Conservation (phyloP, 108 stramenopile species). For the Phaeodactylum tricornutum region DNA sequence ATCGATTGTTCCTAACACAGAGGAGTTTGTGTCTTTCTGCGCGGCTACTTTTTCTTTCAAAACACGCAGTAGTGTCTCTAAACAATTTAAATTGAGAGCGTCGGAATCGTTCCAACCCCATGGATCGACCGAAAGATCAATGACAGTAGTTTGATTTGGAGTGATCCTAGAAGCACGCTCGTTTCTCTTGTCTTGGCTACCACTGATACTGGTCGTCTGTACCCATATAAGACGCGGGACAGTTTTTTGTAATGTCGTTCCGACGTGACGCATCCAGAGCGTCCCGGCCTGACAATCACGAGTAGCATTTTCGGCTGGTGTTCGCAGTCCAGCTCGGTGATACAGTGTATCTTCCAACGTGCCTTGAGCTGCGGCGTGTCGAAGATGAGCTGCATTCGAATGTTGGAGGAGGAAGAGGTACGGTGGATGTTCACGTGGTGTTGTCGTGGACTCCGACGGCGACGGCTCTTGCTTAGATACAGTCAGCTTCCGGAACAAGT, state of each 20-base stretch:
- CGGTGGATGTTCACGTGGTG: too few species aligned
- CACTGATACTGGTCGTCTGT: background rate
- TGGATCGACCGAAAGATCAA: background rate
- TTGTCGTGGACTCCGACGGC: too few species aligned
- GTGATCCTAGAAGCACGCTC: too few species aligned
- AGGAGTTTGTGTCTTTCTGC: background rate
- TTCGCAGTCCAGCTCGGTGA: constrained; percentile 21
- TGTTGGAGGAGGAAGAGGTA: constrained; percentile 24
- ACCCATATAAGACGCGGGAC: background rate
- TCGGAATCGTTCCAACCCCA: background rate
- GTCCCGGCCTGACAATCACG: constrained; percentile 15
- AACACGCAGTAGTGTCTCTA: too few species aligned
- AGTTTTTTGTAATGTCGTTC: background rate
- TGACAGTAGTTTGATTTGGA: background rate
- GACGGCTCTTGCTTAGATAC: too few species aligned
- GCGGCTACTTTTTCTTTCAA: too few species aligned
- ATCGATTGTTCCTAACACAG: background rate
- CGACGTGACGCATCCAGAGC: constrained; percentile 10
- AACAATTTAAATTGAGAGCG: background rate
- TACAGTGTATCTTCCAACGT: constrained; percentile 21
- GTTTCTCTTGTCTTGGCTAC: too few species aligned
- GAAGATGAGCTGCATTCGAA: constrained; percentile 2
- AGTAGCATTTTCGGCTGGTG: constrained; percentile 21
- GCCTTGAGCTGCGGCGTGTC: constrained; percentile 15
- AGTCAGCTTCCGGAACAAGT: too few species aligned